Evolutionary conservation across 2,329 filamentous ascomycete species (phyloP).

Genomic region (Fusarium sp.): DNA sequence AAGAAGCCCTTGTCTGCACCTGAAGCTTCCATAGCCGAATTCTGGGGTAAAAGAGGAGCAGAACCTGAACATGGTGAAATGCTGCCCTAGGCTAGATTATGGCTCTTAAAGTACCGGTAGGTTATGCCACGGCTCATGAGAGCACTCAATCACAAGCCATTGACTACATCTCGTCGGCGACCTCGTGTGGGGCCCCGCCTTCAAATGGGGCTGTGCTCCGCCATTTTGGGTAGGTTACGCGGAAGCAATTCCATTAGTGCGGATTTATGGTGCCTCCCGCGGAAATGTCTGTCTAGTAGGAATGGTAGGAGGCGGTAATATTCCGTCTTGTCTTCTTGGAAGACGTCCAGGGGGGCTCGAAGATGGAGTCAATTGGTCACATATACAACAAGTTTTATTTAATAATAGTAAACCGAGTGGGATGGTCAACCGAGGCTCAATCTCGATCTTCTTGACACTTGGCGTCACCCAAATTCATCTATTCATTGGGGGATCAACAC

Average conservation of each 20-base stretch:
- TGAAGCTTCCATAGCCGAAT: constrained; percentile 59
- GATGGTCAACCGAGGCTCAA: too few relatives aligned
- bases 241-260: constrained; percentile 42
- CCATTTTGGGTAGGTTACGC: constrained; percentile 30
- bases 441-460: too few relatives aligned
- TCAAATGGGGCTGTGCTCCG: constrained; percentile 29
- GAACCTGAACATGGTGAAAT: constrained; percentile 1
- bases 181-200: constrained; percentile 38
- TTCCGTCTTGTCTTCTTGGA: too few relatives aligned
- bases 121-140: constrained; percentile 1
- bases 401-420: too few relatives aligned
- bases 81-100: neutral
- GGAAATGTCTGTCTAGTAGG: neutral
- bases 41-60: neutral
- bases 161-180: constrained; percentile 23
- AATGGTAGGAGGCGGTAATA: too few relatives aligned
- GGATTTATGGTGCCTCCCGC: neutral
- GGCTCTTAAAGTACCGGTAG: constrained; percentile 4
- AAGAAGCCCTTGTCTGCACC: constrained; percentile 68
- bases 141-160: constrained; percentile 41
- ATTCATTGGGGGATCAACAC: too few relatives aligned
- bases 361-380: too few relatives aligned
- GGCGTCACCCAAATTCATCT: too few relatives aligned
- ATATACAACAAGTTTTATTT: too few relatives aligned
- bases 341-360: too few relatives aligned